A percentile compares a stretch with the other conserved stretches of the same genome.
Evolutionary conservation across 1,284 basidiomycete genomes (phyloP).

Genomic region (Melanopsichium pennsylvanicum): DNA sequence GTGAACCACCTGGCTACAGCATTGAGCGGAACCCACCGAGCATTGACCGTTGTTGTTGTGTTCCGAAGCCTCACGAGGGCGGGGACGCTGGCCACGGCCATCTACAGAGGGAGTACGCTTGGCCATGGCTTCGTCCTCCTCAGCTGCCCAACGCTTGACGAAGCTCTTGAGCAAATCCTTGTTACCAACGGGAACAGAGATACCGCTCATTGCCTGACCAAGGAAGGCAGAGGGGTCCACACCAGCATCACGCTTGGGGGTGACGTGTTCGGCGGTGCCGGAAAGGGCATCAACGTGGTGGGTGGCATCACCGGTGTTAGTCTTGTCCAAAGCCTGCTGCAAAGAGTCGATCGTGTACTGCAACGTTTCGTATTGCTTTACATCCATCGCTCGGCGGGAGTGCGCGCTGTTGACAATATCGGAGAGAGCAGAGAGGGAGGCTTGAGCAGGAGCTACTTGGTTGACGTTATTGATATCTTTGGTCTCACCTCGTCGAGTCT

Average conservation of each 20-base stretch:
- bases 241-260: slow-evolving; percentile 5
- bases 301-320: slow-evolving; percentile 32
- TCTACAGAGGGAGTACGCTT: slow-evolving; percentile 28
- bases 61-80: slow-evolving; percentile 17
- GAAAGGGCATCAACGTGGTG: slow-evolving; percentile 42
- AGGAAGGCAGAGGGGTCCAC: slow-evolving; percentile 24
- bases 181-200: slow-evolving; percentile 38
- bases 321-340: slow-evolving; percentile 34
- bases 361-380: slow-evolving; percentile 39
- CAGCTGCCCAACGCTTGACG: slow-evolving; percentile 27
- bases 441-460: slow-evolving; percentile 48
- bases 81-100: slow-evolving; percentile 40
- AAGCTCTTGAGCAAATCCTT: slow-evolving; percentile 27
- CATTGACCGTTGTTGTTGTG: slow-evolving; percentile 51
- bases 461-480: slow-evolving; percentile 25
- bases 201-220: slow-evolving; percentile 13
- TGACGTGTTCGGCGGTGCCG: slow-evolving; percentile 31
- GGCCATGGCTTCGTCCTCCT: slow-evolving; percentile 38
- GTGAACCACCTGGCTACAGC: slow-evolving; percentile 49
- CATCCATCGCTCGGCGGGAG: slow-evolving; percentile 51
- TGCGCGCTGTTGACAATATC: slow-evolving; percentile 48
- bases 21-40: slow-evolving; percentile 41
- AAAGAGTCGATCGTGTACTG: slow-evolving; percentile 29
- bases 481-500: slow-evolving; percentile 47
- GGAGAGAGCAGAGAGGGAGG: slow-evolving; percentile 46